phyloP scores from a whole-genome alignment of 2,329 filamentous ascomycete genomes.

The Paraconiothyrium sp. region DNA sequence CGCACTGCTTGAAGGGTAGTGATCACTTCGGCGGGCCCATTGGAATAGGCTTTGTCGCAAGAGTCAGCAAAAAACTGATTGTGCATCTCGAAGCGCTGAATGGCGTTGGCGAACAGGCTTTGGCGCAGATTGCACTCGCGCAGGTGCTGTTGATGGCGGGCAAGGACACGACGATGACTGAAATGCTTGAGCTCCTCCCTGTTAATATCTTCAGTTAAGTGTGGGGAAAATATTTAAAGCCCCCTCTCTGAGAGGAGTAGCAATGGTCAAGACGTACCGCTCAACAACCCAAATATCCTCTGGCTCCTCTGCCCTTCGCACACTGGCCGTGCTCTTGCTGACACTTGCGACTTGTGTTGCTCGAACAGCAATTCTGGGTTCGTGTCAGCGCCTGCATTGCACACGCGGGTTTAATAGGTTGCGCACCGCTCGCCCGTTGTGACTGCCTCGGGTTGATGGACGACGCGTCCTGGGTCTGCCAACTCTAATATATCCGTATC shows the following conservation, averaged over 20 bases:
- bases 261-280: background rate
- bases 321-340: background rate
- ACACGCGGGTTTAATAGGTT: too few species aligned
- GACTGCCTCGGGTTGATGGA: background rate
- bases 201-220: background rate
- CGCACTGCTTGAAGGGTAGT: background rate
- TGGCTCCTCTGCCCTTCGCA: background rate
- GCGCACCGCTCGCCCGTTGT: background rate
- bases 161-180: background rate
- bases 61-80: background rate
- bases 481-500: background rate
- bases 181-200: background rate
- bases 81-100: constrained; percentile 6
- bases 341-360: background rate
- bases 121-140: background rate
- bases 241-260: background rate
- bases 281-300: background rate
- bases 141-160: background rate
- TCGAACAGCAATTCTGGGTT: background rate
- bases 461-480: background rate
- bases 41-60: background rate
- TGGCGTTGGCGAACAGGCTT: background rate
- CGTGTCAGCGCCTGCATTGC: background rate
- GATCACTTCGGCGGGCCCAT: background rate
- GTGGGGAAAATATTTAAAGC: background rate